Percentiles rank a stretch among this genome's conserved stretches.
Conservation (phyloP, 306 rosid species). For the Quercus cerris region DNA sequence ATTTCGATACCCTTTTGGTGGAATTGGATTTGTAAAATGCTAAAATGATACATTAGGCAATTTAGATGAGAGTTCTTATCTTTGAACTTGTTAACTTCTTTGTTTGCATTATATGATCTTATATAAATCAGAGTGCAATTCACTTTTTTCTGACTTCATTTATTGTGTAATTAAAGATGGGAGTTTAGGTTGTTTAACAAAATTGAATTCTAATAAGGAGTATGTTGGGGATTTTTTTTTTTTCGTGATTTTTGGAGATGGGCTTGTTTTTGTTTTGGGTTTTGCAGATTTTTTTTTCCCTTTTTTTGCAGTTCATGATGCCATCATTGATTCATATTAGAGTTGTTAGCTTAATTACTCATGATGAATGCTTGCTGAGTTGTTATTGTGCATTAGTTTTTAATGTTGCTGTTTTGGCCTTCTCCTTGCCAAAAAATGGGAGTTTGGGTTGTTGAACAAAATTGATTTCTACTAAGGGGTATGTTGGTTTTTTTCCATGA, state of each 20-base stretch:
- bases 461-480: slow-evolving; percentile 16
- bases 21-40: neutral
- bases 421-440: neutral
- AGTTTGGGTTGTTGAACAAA: slow-evolving; percentile 24
- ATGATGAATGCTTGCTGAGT: slow-evolving; percentile 8
- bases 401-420: neutral
- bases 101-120: neutral
- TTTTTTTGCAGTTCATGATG: slow-evolving; percentile 3
- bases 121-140: slow-evolving; percentile 1
- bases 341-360: neutral
- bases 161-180: slow-evolving; percentile 15
- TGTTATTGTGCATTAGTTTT: slow-evolving; percentile 11
- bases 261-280: neutral
- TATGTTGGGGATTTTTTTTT: slow-evolving; percentile 16
- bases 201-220: slow-evolving; percentile 20
- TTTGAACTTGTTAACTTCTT: slow-evolving; percentile 9
- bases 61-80: slow-evolving; percentile 11
- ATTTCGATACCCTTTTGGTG: neutral
- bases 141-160: neutral
- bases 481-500: slow-evolving; percentile 11
- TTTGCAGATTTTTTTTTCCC: slow-evolving; percentile 1
- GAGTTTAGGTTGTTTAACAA: slow-evolving; percentile 26
- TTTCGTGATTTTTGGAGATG: slow-evolving; percentile 13
- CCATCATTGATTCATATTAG: slow-evolving; percentile 26
- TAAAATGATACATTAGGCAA: slow-evolving; percentile 7